Percentiles rank a stretch among this genome's conserved stretches.
phyloP scores from a whole-genome alignment of 2,329 filamentous ascomycete genomes.

The Leptographium wingfieldii region DNA sequence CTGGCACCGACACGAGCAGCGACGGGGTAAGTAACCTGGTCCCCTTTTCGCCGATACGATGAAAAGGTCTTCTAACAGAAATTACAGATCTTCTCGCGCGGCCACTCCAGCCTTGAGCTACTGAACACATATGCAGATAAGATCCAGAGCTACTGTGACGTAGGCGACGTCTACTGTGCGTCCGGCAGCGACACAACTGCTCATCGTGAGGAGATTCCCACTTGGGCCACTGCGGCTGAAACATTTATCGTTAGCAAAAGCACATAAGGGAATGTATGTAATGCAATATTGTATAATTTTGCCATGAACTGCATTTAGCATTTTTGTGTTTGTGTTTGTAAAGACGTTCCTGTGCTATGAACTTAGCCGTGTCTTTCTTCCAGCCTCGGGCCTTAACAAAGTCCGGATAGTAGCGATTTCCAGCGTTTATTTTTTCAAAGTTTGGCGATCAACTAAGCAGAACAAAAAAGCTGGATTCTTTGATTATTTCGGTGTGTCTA shows the following conservation, averaged over 20 bases:
- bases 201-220: conserved; percentile 10
- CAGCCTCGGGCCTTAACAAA: no score
- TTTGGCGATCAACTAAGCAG: no score
- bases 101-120: conserved; percentile 6
- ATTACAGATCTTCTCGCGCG: conserved; percentile 6
- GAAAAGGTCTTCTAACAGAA: background rate
- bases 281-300: no score
- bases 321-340: no score
- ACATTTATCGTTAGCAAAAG: background rate
- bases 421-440: no score
- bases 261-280: background rate
- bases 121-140: conserved; percentile 13
- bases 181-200: conserved; percentile 9
- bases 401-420: no score
- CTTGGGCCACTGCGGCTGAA: background rate
- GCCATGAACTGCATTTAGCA: no score
- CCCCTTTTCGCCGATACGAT: background rate
- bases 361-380: no score
- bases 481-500: no score
- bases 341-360: no score
- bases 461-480: no score
- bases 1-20: conserved; percentile 2
- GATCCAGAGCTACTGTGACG: conserved; percentile 17
- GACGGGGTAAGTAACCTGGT: background rate
- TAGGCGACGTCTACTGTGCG: conserved; percentile 17